Evolutionary conservation across 345 rosid species (phyloP), one percentile per base, ranked within the genome.

Genomic region (Brassica napus): DNA sequence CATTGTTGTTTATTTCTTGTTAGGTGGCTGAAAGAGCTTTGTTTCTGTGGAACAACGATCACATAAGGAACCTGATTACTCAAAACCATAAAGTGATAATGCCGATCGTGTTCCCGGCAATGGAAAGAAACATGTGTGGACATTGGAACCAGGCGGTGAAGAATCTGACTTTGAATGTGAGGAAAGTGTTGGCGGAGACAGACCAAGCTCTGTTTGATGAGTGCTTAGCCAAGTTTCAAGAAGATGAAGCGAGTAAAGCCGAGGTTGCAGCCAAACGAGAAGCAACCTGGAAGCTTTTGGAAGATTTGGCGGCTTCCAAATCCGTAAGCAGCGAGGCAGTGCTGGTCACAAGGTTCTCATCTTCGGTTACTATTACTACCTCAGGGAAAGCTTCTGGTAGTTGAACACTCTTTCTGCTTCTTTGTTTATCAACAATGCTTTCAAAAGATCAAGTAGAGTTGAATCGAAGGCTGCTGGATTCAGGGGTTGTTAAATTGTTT

Each of bases 121-220:
- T 87, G 81, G 92, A 88, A 72, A 84, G 86, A 78, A 87, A 87
- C 77, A 83, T 86, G 23, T n/a, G 39, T 15, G 82, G 85, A 1
- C 92, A 88, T 55, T 88, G 92, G 92, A 84, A 87, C 78, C 90
- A 84, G 78, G 90, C 90, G 59, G 92, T 88, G 26, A 90, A 87
- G 78, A 87, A 89, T 77, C 77, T 88, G 37, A 87, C 90, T 10
- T 71, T 87, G 78, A 87, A 87, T 74, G 89, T 88, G 65, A 79
- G 86, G 68, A 88, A 87, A 84, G 87, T 85, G 52, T 78, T 91
- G 68, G 83, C 83, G 0, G 91, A 91, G 77, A 78, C 86, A 4
- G 91, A 89, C 82, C 89, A 81, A 82, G 69, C 68, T 69, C 85
- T 89, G 21, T 90, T 90, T 66, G 93, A 90, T 9, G 93, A 92